These are phyloP conservation scores for Platanus orientalis DNA, from an alignment of 164 flowering plant species.

Conservation along the genomic window DNA sequence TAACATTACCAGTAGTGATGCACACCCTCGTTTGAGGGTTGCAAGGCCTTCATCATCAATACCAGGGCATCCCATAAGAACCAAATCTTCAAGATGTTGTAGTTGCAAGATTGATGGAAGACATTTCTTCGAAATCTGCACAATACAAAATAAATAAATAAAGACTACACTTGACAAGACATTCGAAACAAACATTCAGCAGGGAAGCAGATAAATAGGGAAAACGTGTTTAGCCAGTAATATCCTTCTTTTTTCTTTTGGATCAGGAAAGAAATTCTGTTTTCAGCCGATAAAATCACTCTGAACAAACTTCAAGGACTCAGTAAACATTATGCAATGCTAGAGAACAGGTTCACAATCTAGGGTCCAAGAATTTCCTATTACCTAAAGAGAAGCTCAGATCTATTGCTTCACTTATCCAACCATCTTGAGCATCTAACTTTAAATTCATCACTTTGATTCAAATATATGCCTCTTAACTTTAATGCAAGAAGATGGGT, in stretches of 20 bases:
- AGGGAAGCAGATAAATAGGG: not conserved
- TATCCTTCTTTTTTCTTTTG: no score
- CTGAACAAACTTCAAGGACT: no score
- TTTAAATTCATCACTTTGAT: not conserved
- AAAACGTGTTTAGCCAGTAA: not conserved
- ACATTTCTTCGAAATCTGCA: slow-evolving; percentile 73
- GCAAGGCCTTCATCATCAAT: slow-evolving; percentile 69
- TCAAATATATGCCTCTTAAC: not conserved
- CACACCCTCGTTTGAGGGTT: slow-evolving; percentile 50
- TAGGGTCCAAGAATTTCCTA: not conserved
- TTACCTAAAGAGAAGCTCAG: not conserved
- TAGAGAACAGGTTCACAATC: not conserved
- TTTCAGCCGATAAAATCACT: no score
- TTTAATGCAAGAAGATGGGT: no score
- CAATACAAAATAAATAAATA: slow-evolving; percentile 4
- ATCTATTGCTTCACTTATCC: not conserved
- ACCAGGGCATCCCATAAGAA: slow-evolving; percentile 72
- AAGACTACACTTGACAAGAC: not conserved
- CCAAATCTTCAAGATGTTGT: slow-evolving; percentile 62
- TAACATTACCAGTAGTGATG: slow-evolving; percentile 57
- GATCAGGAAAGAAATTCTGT: no score
- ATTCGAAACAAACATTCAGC: no score
- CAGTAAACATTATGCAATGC: no score
- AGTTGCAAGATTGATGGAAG: slow-evolving; percentile 55
- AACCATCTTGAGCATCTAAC: not conserved